Conservation (phyloP, 345 rosid genomes). For the Adansonia digitata region DNA sequence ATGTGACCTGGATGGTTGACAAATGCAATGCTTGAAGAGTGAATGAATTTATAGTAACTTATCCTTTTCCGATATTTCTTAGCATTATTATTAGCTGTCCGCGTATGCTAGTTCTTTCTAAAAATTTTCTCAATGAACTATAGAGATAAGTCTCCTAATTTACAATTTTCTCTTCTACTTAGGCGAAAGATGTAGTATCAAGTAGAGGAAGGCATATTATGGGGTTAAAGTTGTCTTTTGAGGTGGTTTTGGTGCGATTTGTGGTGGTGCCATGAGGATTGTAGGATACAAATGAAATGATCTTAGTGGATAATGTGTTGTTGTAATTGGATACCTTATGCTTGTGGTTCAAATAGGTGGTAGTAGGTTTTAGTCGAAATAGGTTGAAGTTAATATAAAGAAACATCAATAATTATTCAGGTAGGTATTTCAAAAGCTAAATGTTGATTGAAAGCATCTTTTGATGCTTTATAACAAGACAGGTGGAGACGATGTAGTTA, state of each 20-base stretch:
- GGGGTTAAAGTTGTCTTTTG: background rate
- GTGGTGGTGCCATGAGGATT: background rate
- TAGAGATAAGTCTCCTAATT: no score
- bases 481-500: background rate
- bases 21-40: no score
- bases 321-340: background rate
- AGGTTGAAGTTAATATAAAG: background rate
- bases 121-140: no score
- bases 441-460: background rate
- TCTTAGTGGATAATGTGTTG: background rate
- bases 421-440: background rate
- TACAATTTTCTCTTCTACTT: no score
- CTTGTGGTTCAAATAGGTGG: background rate
- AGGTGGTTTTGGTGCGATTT: background rate
- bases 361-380: background rate
- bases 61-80: no score
- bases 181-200: background rate
- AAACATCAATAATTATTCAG: background rate
- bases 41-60: no score
- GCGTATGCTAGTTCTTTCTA: no score
- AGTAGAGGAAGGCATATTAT: background rate
- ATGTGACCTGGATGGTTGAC: no score
- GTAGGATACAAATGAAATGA: background rate
- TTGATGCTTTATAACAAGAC: background rate
- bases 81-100: no score